Conservation (phyloP, 495 filamentous ascomycete species). For the Penicillium salamii region DNA sequence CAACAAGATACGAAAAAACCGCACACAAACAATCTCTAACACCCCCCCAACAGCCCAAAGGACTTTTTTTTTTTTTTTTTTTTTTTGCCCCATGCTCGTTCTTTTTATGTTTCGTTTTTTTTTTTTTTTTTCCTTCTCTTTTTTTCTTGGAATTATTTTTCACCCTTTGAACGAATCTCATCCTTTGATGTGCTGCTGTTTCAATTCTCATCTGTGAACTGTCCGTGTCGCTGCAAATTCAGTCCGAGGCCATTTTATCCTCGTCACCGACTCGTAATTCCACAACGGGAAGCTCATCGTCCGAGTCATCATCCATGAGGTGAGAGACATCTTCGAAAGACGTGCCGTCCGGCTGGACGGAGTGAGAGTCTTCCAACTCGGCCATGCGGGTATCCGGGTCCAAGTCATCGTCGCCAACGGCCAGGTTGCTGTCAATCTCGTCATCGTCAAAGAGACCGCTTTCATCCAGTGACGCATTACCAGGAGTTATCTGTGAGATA, state of each 20-base stretch:
- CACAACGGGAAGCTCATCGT: slow-evolving; percentile 45
- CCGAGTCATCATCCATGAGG: slow-evolving; percentile 32
- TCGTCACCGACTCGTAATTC: slow-evolving; percentile 44
- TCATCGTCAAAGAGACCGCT: slow-evolving; percentile 38
- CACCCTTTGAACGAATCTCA: not conserved
- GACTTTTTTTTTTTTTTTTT: too few relatives aligned
- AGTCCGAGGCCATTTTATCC: slow-evolving; percentile 30
- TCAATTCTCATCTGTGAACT: too few relatives aligned
- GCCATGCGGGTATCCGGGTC: slow-evolving; percentile 36
- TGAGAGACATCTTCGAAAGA: slow-evolving; percentile 37
- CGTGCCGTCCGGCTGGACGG: slow-evolving; percentile 23
- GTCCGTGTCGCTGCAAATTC: not conserved
- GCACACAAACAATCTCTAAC: too few relatives aligned
- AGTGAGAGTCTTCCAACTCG: slow-evolving; percentile 24
- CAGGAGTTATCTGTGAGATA: slow-evolving; percentile 31
- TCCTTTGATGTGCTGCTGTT: too few relatives aligned
- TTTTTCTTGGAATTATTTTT: not conserved
- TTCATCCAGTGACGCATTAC: slow-evolving; percentile 27
- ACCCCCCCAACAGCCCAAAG: too few relatives aligned
- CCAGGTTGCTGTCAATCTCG: slow-evolving; percentile 35
- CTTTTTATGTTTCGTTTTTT: too few relatives aligned
- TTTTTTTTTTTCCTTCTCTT: not conserved
- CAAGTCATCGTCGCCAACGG: slow-evolving; percentile 40
- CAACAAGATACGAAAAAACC: too few relatives aligned
- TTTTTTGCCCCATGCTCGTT: too few relatives aligned